Evolutionary conservation across 192 early-diverging fungal species (phyloP), one percentile per base, ranked within the genome.

Genomic region (Dissophora globulifera): DNA sequence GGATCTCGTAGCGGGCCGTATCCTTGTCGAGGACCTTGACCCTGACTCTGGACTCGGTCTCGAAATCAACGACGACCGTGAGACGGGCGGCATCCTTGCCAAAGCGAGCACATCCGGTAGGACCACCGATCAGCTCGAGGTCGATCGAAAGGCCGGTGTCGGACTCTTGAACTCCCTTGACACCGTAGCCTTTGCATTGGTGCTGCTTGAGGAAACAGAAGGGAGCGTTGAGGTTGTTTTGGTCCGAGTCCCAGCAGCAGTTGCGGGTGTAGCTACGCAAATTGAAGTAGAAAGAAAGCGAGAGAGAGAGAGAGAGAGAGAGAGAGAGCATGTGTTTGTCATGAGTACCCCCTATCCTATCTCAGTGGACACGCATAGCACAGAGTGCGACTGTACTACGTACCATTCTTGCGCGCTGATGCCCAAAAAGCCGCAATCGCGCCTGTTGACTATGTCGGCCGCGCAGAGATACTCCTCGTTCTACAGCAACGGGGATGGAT

Each of bases 11-110:
- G 38, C 85, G 82, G 5, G 41, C 13, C 13, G 80, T 64, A 27
- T 78, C 35, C 23, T 29, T 42, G 47, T 76, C 63, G 1, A 51
- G 4, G 19, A 89, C 82, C 55, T 85, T 81, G 17, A 90, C 78
- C 9, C 87, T 81, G 30, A 90, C 67, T 17, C 87, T 62, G 32
- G 79, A 74, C 33, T 69, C 54, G 0, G 85, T 84, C 50, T 89
- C 89, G 58, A 78, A 85, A 7, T 79, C 72, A 7, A 88, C 83
- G 27, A 69, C 48, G 23, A 89, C 83, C 7, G 35, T 49, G 12
- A 89, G 69, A 9, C 62, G 48, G 15, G 53, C 10, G 27, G 86
- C 79, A 23, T 85, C 83, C 22, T 60, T 58, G 27, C 88, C 88
- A 56, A 78, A 88, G 0, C 72, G 63, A 4, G 38, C 22, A 29